Evolutionary conservation across 345 rosid genomes (phyloP).

Genomic region (Gynandropsis gynandra): DNA sequence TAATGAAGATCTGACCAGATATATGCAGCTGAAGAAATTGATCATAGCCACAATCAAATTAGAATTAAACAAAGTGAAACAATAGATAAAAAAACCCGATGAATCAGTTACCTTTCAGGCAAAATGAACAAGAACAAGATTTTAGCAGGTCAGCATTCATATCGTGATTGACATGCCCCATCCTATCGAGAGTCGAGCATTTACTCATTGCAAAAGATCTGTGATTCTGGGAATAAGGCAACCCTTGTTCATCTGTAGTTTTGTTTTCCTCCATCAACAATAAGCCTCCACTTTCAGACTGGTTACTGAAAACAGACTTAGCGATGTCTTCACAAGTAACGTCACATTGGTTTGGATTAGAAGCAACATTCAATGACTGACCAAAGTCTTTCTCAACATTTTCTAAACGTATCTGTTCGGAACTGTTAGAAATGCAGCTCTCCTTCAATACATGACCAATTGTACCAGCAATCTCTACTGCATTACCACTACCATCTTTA

Average conservation of each 20-base stretch:
- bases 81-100: neutral
- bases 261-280: conserved; percentile 21
- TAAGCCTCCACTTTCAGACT: conserved; percentile 28
- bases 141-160: conserved; percentile 41
- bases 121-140: conserved; percentile 74
- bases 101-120: conserved; percentile 55
- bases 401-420: conserved; percentile 17
- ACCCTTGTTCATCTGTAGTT: neutral
- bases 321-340: conserved; percentile 16
- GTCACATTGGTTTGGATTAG: conserved; percentile 22
- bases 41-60: conserved; percentile 17
- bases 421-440: conserved; percentile 22
- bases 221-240: conserved; percentile 36
- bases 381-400: conserved; percentile 27
- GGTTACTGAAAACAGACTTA: conserved; percentile 18
- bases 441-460: conserved; percentile 27
- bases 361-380: conserved; percentile 19
- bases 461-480: conserved; percentile 24
- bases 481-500: conserved; percentile 15
- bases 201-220: conserved; percentile 45
- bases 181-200: conserved; percentile 36
- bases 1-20: conserved; percentile 92
- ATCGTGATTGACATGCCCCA: conserved; percentile 30
- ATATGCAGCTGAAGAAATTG: conserved; percentile 58
- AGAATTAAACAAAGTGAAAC: neutral